Evolutionary conservation across 768 basidiomycete species (phyloP).

Genomic region (Epithele typhae): DNA sequence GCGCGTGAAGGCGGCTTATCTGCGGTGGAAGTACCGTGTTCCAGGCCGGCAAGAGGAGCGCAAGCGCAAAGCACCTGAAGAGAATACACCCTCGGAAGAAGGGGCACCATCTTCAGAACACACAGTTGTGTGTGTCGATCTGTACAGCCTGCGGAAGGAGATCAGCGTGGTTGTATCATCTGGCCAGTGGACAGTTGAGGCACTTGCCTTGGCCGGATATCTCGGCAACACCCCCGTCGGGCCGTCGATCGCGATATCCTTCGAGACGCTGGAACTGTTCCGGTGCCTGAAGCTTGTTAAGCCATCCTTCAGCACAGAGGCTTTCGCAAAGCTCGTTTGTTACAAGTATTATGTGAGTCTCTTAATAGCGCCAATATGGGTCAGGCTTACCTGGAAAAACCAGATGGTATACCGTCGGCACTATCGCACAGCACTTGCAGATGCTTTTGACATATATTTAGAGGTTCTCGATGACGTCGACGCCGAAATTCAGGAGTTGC

Average conservation of each 20-base stretch:
- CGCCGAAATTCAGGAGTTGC: slow-evolving; percentile 14
- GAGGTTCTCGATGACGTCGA: slow-evolving; percentile 21
- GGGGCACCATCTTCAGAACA: background rate
- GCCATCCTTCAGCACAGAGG: slow-evolving; percentile 16
- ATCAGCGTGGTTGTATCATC: background rate
- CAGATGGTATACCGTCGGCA: slow-evolving; percentile 24
- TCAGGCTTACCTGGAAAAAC: background rate
- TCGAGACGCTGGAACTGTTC: slow-evolving; percentile 14
- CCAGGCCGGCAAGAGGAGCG: too few species aligned
- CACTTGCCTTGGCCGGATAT: slow-evolving; percentile 5
- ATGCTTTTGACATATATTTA: slow-evolving; percentile 34
- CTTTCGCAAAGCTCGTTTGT: slow-evolving; percentile 16
- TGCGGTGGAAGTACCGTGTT: slow-evolving; percentile 6
- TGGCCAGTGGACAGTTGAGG: background rate
- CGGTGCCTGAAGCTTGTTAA: slow-evolving; percentile 7
- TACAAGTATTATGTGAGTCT: slow-evolving; percentile 16
- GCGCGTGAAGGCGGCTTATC: background rate
- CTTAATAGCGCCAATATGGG: background rate
- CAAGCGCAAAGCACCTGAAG: background rate
- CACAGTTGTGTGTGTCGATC: too few species aligned
- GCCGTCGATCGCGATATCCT: slow-evolving; percentile 13
- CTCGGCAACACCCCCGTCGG: slow-evolving; percentile 5
- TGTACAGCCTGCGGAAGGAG: background rate
- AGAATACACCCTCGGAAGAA: background rate
- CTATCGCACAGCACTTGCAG: slow-evolving; percentile 23